Evolutionary conservation across 805 yeast species (phyloP).

Genomic region (Lachancea thermotolerans): DNA sequence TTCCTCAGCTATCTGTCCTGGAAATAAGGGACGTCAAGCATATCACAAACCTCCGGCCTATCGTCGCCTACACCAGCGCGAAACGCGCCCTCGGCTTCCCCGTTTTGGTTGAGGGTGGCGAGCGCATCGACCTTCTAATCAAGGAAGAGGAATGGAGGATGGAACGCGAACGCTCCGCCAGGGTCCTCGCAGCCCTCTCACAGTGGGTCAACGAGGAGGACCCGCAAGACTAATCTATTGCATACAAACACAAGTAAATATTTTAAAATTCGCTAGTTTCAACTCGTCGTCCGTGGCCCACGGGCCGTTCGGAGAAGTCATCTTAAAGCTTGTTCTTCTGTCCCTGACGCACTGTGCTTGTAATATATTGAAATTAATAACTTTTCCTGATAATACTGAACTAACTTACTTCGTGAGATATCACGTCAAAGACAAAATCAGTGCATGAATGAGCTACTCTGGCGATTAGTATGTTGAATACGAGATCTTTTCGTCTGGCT

Average conservation of each 20-base stretch:
- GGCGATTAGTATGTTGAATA: slow-evolving; percentile 4
- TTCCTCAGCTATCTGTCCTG: slow-evolving; percentile 59
- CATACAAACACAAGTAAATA: too few species aligned
- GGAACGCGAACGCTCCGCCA: slow-evolving; percentile 49
- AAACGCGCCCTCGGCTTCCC: slow-evolving; percentile 41
- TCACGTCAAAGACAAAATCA: too few species aligned
- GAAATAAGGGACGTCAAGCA: slow-evolving; percentile 62
- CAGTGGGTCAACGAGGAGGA: slow-evolving; percentile 50
- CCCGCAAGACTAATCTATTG: background rate
- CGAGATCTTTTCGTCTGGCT: background rate
- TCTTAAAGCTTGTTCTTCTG: too few species aligned
- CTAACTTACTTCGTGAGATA: too few species aligned
- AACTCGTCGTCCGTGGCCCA: too few species aligned
- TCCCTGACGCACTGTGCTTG: too few species aligned
- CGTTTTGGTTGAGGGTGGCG: slow-evolving; percentile 75
- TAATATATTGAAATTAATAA: too few species aligned
- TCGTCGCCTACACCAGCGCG: slow-evolving; percentile 60
- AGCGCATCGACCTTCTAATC: slow-evolving; percentile 52
- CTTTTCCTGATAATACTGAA: too few species aligned
- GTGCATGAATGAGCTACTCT: slow-evolving; percentile 2
- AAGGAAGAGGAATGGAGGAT: slow-evolving; percentile 52
- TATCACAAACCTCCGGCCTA: slow-evolving; percentile 52
- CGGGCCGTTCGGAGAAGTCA: too few species aligned
- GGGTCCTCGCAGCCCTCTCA: slow-evolving; percentile 55
- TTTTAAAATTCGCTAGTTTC: too few species aligned